A percentile compares a stretch with the other conserved stretches of the same genome.
These are phyloP conservation scores for Micractinium conductrix DNA, from an alignment of 139 green algal genomes.

Conservation along the genomic window DNA sequence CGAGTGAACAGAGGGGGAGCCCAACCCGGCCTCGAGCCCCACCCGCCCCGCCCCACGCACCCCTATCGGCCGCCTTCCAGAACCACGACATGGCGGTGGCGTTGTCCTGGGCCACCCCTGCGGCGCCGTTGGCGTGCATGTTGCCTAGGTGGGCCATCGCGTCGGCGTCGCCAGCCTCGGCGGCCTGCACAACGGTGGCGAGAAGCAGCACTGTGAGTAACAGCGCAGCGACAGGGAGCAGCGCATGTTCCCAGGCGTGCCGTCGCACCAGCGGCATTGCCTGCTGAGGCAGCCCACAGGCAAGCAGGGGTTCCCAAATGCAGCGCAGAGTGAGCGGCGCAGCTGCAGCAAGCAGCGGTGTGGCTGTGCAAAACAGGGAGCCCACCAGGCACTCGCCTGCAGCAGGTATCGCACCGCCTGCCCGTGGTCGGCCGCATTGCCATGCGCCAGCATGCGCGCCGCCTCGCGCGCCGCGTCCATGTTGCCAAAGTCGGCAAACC, in stretches of 20 bases:
- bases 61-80: slow-evolving; percentile 37
- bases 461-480: slow-evolving; percentile 82
- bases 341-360: too few relatives aligned
- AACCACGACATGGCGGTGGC: slow-evolving; percentile 58
- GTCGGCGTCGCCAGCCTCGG: slow-evolving; percentile 72
- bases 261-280: too few relatives aligned
- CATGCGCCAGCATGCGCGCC: slow-evolving; percentile 81
- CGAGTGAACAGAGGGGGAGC: too few relatives aligned
- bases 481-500: slow-evolving; percentile 91
- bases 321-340: too few relatives aligned
- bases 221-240: too few relatives aligned
- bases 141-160: slow-evolving; percentile 89
- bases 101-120: slow-evolving; percentile 64
- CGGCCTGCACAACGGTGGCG: slow-evolving; percentile 71
- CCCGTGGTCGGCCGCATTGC: slow-evolving; percentile 65
- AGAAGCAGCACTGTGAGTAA: too few relatives aligned
- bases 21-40: too few relatives aligned
- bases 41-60: background rate
- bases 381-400: background rate
- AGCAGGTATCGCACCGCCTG: slow-evolving; percentile 68
- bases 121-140: slow-evolving; percentile 86
- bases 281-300: too few relatives aligned
- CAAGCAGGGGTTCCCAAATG: too few relatives aligned
- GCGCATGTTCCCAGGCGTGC: too few relatives aligned
- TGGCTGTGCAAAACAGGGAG: too few relatives aligned